phyloP scores from a whole-genome alignment of 2,329 filamentous ascomycete genomes.

The Hypoxylon sp. region DNA sequence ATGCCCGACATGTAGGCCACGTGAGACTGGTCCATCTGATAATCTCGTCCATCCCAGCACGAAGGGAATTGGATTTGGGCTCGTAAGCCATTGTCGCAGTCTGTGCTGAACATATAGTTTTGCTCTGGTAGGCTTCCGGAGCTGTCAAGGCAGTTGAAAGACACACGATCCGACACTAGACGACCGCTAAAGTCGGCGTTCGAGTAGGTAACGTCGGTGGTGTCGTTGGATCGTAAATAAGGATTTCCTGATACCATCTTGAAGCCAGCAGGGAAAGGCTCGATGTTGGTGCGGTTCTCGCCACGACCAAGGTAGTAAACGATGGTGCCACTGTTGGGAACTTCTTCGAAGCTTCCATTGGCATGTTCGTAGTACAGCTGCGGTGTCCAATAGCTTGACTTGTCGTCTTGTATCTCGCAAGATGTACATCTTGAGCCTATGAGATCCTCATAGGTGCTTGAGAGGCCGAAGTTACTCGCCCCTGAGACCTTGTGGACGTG shows the following conservation, averaged over 20 bases:
- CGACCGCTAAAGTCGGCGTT: slow-evolving; percentile 46
- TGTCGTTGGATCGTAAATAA: slow-evolving; percentile 46
- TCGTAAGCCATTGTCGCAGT: slow-evolving; percentile 51
- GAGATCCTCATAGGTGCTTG: slow-evolving; percentile 55
- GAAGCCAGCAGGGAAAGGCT: slow-evolving; percentile 65
- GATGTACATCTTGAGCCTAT: slow-evolving; percentile 62
- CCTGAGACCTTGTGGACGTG: slow-evolving; percentile 67
- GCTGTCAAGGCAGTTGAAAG: slow-evolving; percentile 42
- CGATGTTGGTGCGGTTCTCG: slow-evolving; percentile 54
- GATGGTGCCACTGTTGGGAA: slow-evolving; percentile 60
- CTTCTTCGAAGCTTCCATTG: slow-evolving; percentile 62
- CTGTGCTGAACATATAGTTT: slow-evolving; percentile 65
- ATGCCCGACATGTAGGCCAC: slow-evolving; percentile 50
- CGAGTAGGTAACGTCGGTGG: slow-evolving; percentile 43
- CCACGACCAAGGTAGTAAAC: slow-evolving; percentile 70
- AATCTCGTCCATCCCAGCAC: slow-evolving; percentile 68
- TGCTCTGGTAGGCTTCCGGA: slow-evolving; percentile 36
- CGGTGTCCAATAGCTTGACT: slow-evolving; percentile 70
- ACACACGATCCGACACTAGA: slow-evolving; percentile 45
- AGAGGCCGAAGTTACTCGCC: slow-evolving; percentile 61
- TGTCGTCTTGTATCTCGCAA: slow-evolving; percentile 65
- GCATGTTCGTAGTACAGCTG: slow-evolving; percentile 64
- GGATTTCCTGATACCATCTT: slow-evolving; percentile 67
- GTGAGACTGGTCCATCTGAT: slow-evolving; percentile 53
- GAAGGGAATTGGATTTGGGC: slow-evolving; percentile 69